Percentiles rank a stretch among this genome's conserved stretches.
Conservation (phyloP, 1,284 basidiomycete species). For the Agaricales sp. region DNA sequence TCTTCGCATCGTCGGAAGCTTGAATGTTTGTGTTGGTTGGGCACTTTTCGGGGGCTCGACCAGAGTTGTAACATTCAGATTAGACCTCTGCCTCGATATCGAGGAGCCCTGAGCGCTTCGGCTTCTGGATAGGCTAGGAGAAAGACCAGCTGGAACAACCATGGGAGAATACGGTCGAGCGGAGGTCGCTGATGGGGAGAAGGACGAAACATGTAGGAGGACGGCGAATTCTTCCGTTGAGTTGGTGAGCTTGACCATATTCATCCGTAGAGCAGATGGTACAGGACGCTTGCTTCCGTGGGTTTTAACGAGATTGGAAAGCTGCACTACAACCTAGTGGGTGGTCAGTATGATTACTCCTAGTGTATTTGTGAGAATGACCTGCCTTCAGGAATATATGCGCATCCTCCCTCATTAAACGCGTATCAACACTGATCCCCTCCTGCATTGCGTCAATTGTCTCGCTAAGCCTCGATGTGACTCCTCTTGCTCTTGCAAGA, state of each 20-base stretch:
- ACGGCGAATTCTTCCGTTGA: slow-evolving; percentile 73
- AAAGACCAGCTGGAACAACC: slow-evolving; percentile 18
- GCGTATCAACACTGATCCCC: slow-evolving; percentile 39
- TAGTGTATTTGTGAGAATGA: slow-evolving; percentile 1
- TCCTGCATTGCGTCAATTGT: slow-evolving; percentile 43
- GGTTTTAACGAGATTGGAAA: slow-evolving; percentile 57
- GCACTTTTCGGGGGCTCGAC: slow-evolving; percentile 35
- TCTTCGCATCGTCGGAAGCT: slow-evolving; percentile 15
- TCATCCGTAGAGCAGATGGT: slow-evolving; percentile 47
- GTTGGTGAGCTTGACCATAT: slow-evolving; percentile 65
- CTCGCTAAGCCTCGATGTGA: slow-evolving; percentile 46
- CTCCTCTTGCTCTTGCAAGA: slow-evolving; percentile 42
- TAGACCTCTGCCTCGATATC: slow-evolving; percentile 21
- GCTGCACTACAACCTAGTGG: slow-evolving; percentile 50
- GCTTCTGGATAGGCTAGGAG: slow-evolving; percentile 31
- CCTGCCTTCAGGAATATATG: slow-evolving; percentile 62
- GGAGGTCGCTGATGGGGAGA: slow-evolving; percentile 40
- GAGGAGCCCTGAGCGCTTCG: slow-evolving; percentile 31
- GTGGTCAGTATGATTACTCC: too few species aligned
- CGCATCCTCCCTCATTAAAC: slow-evolving; percentile 56
- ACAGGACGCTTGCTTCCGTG: slow-evolving; percentile 42
- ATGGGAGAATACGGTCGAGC: slow-evolving; percentile 54
- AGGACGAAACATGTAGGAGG: slow-evolving; percentile 70
- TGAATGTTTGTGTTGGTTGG: slow-evolving; percentile 34
- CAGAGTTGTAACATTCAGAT: slow-evolving; percentile 13